Percentiles rank a stretch among this genome's conserved stretches.
Evolutionary conservation across 176 grass and related monocot genomes (phyloP).

Genomic region (Rhynchospora tenuis): DNA sequence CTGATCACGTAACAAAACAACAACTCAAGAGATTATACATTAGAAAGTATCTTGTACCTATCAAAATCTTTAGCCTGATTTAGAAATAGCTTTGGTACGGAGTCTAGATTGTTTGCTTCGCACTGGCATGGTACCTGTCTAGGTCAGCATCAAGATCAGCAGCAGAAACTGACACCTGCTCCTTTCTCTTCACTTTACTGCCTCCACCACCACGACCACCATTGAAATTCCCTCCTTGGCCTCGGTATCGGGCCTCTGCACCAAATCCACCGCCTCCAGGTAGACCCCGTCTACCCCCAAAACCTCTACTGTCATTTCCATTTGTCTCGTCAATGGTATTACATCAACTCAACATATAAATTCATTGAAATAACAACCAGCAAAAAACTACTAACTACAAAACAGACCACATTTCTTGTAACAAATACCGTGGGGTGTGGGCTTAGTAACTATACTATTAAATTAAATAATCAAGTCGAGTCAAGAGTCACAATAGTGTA

Average conservation of each 20-base stretch:
- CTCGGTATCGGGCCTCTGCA: background rate
- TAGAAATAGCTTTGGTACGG: background rate
- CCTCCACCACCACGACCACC: background rate
- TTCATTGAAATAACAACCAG: background rate
- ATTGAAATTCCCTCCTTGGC: background rate
- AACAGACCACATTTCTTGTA: too few species aligned
- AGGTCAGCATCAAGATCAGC: constrained; percentile 18
- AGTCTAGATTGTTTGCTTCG: background rate
- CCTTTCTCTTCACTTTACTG: background rate
- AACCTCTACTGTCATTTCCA: background rate
- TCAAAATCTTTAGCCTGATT: background rate
- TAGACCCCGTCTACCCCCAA: background rate
- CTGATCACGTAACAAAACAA: background rate
- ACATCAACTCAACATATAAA: background rate
- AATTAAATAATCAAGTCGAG: background rate
- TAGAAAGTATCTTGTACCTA: background rate
- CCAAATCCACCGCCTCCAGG: background rate
- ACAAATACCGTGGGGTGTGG: too few species aligned
- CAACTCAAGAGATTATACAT: background rate
- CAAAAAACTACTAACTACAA: background rate
- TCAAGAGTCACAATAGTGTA: background rate
- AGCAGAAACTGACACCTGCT: background rate
- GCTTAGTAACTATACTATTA: background rate
- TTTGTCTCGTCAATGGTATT: background rate
- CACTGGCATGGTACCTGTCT: background rate